Conservation (phyloP, 2,329 filamentous ascomycete species). For the Neopestalotiopsis sp. region DNA sequence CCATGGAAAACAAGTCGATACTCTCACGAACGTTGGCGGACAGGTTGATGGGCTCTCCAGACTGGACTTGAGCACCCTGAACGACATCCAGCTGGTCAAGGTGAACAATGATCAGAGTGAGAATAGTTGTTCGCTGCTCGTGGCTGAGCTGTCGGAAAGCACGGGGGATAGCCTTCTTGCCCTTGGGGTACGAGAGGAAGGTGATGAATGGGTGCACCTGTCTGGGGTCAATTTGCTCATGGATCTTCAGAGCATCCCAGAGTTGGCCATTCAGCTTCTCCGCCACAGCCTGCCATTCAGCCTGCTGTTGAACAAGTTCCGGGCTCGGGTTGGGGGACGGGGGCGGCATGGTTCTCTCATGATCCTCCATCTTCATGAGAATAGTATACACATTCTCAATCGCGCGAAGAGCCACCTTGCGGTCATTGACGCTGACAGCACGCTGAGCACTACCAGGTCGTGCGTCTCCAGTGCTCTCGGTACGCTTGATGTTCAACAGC, state of each 20-base stretch:
- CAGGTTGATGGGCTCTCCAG: slow-evolving; percentile 72
- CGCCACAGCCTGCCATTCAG: slow-evolving; percentile 78
- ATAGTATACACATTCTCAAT: slow-evolving; percentile 89
- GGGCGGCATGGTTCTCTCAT: slow-evolving; percentile 79
- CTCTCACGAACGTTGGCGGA: slow-evolving; percentile 84
- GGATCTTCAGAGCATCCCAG: slow-evolving; percentile 88
- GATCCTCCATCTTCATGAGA: slow-evolving; percentile 93
- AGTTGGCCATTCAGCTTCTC: slow-evolving; percentile 78
- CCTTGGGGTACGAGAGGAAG: slow-evolving; percentile 92
- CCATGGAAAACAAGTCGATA: slow-evolving; percentile 86
- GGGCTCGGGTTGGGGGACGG: slow-evolving; percentile 64
- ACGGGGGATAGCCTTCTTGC: slow-evolving; percentile 93
- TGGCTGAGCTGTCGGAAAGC: slow-evolving; percentile 93
- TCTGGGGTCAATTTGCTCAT: slow-evolving; percentile 83
- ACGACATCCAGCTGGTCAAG: slow-evolving; percentile 93
- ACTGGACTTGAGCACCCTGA: slow-evolving; percentile 75
- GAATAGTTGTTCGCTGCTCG: slow-evolving; percentile 90
- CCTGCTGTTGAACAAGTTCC: slow-evolving; percentile 74
- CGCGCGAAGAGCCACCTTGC: slow-evolving; percentile 82
- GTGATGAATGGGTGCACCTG: slow-evolving; percentile 93
- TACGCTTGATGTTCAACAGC: slow-evolving; percentile 91
- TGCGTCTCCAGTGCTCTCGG: slow-evolving; percentile 69
- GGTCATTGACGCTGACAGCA: slow-evolving; percentile 62
- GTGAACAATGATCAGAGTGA: slow-evolving; percentile 95
- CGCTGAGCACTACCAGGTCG: slow-evolving; percentile 56